Conservation (phyloP, 129 eudicot species). For the sunflower (Helianthus annuus) region DNA sequence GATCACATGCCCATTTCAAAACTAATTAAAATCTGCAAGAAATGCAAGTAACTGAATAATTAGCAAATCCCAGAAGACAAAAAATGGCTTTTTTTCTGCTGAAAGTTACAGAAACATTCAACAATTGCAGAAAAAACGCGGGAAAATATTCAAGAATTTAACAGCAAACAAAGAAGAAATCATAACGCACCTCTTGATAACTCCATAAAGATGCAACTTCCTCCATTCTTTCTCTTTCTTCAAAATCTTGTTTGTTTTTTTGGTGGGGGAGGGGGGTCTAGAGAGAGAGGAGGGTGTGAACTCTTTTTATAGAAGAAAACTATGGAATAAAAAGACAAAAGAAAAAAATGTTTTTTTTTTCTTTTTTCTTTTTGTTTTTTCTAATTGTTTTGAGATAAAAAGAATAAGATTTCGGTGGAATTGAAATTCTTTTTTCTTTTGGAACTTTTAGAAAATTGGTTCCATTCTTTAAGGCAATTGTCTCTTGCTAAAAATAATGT, state of each 20-base stretch:
- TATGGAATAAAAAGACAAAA: slow-evolving; percentile 39
- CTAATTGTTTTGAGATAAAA: background rate
- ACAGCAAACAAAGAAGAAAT: slow-evolving; percentile 18
- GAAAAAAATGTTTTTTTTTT: background rate
- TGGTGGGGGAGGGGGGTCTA: slow-evolving; percentile 29
- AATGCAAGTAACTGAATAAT: slow-evolving; percentile 18
- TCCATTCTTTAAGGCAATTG: slow-evolving; percentile 31
- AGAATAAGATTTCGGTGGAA: slow-evolving; percentile 30
- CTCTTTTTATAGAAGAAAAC: slow-evolving; percentile 49
- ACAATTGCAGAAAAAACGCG: slow-evolving; percentile 14
- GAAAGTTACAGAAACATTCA: slow-evolving; percentile 1
- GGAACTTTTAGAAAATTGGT: slow-evolving; percentile 12
- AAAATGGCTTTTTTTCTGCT: background rate
- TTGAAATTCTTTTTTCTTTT: background rate
- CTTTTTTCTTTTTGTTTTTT: background rate
- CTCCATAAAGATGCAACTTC: slow-evolving; percentile 67
- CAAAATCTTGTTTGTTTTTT: slow-evolving; percentile 20
- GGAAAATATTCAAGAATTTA: slow-evolving; percentile 1
- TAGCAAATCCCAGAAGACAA: slow-evolving; percentile 13
- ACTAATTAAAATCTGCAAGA: background rate
- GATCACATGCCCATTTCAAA: slow-evolving; percentile 25
- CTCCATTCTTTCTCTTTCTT: slow-evolving; percentile 42
- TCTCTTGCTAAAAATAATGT: slow-evolving; percentile 34
- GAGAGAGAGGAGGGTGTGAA: slow-evolving; percentile 32
- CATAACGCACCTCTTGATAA: slow-evolving; percentile 68